These are phyloP conservation scores for Aphanoascus verrucosus DNA, from an alignment of 2,329 filamentous ascomycete species.

Conservation along the genomic window DNA sequence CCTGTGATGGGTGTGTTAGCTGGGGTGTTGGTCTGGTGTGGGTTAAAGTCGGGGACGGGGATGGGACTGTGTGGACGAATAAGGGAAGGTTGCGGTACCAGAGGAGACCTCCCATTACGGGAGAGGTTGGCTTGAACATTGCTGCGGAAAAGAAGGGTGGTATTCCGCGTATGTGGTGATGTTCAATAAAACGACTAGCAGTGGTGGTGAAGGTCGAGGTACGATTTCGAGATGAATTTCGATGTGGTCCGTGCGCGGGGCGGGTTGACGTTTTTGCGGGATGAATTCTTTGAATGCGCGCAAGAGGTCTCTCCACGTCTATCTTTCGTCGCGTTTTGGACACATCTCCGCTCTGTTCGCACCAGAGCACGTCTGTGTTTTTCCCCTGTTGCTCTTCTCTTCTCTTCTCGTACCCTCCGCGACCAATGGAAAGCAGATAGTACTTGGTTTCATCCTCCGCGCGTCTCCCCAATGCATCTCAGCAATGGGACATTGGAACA, in stretches of 20 bases:
- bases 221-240: slow-evolving; percentile 8
- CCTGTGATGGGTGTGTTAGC: slow-evolving; percentile 38
- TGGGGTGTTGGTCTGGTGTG: not conserved
- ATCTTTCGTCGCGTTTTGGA: not conserved
- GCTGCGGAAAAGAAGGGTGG: slow-evolving; percentile 20
- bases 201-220: not conserved
- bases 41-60: not conserved
- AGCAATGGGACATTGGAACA: slow-evolving; percentile 32
- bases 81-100: slow-evolving; percentile 47
- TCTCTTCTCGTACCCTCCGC: slow-evolving; percentile 9
- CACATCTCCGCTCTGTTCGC: not conserved
- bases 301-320: too few relatives aligned
- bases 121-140: slow-evolving; percentile 76
- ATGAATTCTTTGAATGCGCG: not conserved
- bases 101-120: slow-evolving; percentile 68
- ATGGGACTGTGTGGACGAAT: too few relatives aligned
- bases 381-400: slow-evolving; percentile 19
- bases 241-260: slow-evolving; percentile 14
- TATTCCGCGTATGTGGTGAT: not conserved
- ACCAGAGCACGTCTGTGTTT: not conserved
- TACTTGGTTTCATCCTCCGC: slow-evolving; percentile 16
- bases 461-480: slow-evolving; percentile 26
- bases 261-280: not conserved
- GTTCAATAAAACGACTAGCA: not conserved
- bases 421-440: slow-evolving; percentile 17